phyloP scores from a whole-genome alignment of 2,329 filamentous ascomycete genomes.

The Colletotrichum endophyticum region DNA sequence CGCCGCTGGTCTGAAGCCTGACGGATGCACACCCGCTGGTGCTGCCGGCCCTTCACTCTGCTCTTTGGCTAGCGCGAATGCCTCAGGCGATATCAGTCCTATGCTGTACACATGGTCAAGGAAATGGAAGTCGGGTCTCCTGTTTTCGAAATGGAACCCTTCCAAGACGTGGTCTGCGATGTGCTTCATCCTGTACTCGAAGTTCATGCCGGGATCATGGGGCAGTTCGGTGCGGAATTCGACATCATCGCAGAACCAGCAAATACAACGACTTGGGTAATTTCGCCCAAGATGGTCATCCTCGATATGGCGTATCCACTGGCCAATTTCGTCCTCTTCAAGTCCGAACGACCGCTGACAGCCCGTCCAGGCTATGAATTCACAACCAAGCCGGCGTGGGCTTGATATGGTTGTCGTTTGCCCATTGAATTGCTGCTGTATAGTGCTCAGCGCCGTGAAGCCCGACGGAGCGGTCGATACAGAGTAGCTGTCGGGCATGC shows the following conservation, averaged over 20 bases:
- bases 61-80: not conserved
- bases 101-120: constrained; percentile 1
- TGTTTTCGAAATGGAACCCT: constrained; percentile 18
- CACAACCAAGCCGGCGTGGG: constrained; percentile 44
- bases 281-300: constrained; percentile 36
- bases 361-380: constrained; percentile 39
- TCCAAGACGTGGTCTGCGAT: constrained; percentile 48
- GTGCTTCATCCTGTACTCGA: constrained; percentile 51
- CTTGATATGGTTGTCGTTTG: not conserved
- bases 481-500: constrained; percentile 16
- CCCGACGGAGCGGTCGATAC: constrained; percentile 24
- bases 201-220: constrained; percentile 29
- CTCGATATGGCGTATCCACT: constrained; percentile 53
- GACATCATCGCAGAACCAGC: constrained; percentile 54
- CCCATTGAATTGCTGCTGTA: not conserved
- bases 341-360: constrained; percentile 44
- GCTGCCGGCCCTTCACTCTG: not conserved
- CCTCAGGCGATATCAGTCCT: not conserved
- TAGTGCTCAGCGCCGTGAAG: constrained; percentile 16
- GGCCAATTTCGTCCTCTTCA: constrained; percentile 39
- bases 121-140: constrained; percentile 11
- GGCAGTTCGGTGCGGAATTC: constrained; percentile 31
- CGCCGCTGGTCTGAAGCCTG: not conserved
- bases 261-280: constrained; percentile 41
- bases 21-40: not conserved